Base-by-base conservation (phyloP, 2,329 filamentous ascomycete species). In the Cladosporium austrohemisphaericum region DNA sequence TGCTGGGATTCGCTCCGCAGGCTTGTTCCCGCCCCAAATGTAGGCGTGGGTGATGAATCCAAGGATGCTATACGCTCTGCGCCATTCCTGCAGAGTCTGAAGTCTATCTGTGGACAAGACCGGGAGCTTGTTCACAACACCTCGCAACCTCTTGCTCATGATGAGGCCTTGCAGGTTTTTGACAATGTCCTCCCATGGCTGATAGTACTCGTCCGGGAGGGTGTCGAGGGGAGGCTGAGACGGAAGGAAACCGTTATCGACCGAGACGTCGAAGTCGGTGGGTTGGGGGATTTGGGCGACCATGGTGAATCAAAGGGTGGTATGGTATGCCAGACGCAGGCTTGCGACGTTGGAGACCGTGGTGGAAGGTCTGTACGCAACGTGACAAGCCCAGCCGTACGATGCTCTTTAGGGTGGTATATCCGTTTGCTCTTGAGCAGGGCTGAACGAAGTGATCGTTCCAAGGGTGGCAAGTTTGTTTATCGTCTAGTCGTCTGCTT, bases 191-290 rank as follows among this genome's bases (percentile, higher is more conserved):
- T 98, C 93, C 93, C 93, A 98, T 65, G 89, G 88, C 68, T 87
- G 84, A 71, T 97, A 98, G 74, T 96, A 97, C 2, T 86, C 80
- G 64, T 96, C 87, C 8, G 90, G 86, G 11, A 98, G 81, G 49
- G 81, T 75, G 54, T 88, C 83, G 55, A 97, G 76, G 33, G 93
- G 93, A 28, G 86, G 72, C 56, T 88, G 83, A 54, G 86, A 76
- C 2, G 93, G 90, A 47, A 98, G 80, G 72, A 98, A 98, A 62
- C 93, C 93, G 71, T 89, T 82, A 50, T 82, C 76, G 53, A 80
- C 74, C 57, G 86, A 88, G 68, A 90, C 81, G 70, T 86, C 88
- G 72, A 94, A 95, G 69, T 94, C 85, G 66, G 81, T 77, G 51
- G 88, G 77, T 36, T 62, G 63, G 47, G 72, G 73, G 10, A 74